Base-by-base conservation (phyloP, 2,329 filamentous ascomycete genomes). In the Mycocentrospora acerina region DNA sequence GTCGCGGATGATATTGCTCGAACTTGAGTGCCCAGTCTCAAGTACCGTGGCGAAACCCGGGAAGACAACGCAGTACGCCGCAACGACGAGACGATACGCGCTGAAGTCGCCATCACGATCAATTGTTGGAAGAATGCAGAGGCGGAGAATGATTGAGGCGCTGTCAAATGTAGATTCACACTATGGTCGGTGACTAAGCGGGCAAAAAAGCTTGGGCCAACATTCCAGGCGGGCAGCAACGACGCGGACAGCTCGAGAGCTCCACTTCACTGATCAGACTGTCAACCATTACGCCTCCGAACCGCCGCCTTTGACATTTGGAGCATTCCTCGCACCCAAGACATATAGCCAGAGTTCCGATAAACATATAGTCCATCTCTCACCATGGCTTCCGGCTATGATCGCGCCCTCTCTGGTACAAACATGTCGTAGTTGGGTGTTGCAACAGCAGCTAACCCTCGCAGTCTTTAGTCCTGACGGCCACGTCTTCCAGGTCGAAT, bases 401-500 rank as follows among this genome's bases (percentile, higher is more conserved):
- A 98, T 78, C 88, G 93, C 86, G 93, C 91, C 74, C 85, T 97
- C 71, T 97, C 91, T 75, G 91, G 90, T 96, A 83, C 76, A 84
- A 57, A 46, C 33, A 44, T 27, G 27, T 60, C 60, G 66, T 34
- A 31, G 31, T 50, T 57, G 44, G 34, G 30, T 36, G 43, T 27
- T 26, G n/a, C 14, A 32, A 36, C 25, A 15, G 35, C 37, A 60
- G 52, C 60, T 64, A 56, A 62, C 47, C 29, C 45, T 53, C 66
- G 52, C 60, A 95, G 90, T 95, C 69, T 96, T 96, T 66, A 97
- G 91, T 81, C 93, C 93, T 64, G 93, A 98, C 75, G 93, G 93
- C 73, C 93, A 98, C 77, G 93, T 98, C 63, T 98, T 98, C 76
- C 93, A 98, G 74, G 93, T 98, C 64, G 93, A 98, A 80, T 98